A percentile compares a stretch with the other conserved stretches of the same genome.
Evolutionary conservation across 495 filamentous ascomycete species (phyloP).

Genomic region (Penicilliopsis zonata): DNA sequence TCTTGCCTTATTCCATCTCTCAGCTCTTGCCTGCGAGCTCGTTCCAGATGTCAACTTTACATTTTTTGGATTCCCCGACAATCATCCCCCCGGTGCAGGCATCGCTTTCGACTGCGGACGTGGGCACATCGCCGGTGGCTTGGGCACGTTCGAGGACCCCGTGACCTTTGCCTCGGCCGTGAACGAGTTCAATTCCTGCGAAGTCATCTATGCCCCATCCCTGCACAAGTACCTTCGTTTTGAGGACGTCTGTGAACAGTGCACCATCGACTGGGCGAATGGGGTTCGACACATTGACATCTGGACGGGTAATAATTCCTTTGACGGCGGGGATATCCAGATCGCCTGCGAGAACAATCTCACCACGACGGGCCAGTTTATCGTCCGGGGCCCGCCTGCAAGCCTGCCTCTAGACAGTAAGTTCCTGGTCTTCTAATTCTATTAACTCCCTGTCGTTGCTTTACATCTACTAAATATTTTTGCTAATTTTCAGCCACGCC

Average conservation of each 20-base stretch:
- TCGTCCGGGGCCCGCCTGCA: neutral
- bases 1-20: slow-evolving; percentile 2
- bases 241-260: slow-evolving; percentile 23
- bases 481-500: neutral
- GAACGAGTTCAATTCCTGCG: slow-evolving; percentile 28
- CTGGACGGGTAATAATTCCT: slow-evolving; percentile 26
- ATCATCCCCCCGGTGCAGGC: slow-evolving; percentile 25
- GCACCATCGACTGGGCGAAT: slow-evolving; percentile 16
- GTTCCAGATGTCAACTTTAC: slow-evolving; percentile 4
- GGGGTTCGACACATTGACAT: slow-evolving; percentile 24
- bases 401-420: neutral
- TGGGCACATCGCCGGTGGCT: slow-evolving; percentile 16
- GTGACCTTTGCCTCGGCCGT: slow-evolving; percentile 32
- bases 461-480: neutral
- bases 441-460: neutral
- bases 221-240: slow-evolving; percentile 30
- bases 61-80: slow-evolving; percentile 33
- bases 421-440: neutral
- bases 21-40: neutral
- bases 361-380: slow-evolving; percentile 5
- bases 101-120: slow-evolving; percentile 27
- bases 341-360: slow-evolving; percentile 24
- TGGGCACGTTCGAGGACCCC: slow-evolving; percentile 31
- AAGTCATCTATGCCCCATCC: slow-evolving; percentile 32
- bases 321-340: slow-evolving; percentile 16